A percentile compares a stretch with the other conserved stretches of the same genome.
phyloP scores from a whole-genome alignment of 345 rosid genomes.

The Anacardium occidentale region DNA sequence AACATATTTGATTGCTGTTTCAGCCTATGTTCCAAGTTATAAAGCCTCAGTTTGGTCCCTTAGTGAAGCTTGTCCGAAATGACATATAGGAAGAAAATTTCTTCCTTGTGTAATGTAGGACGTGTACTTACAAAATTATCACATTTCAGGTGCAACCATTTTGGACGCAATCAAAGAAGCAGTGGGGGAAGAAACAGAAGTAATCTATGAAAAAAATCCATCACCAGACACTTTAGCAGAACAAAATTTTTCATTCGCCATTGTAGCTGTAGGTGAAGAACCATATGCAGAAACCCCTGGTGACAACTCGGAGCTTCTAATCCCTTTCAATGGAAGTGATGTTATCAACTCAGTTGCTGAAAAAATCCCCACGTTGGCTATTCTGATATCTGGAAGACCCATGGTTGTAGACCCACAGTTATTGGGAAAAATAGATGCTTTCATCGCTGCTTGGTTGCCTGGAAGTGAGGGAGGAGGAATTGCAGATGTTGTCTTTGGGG shows the following conservation, averaged over 20 bases:
- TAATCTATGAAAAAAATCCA: constrained; percentile 56
- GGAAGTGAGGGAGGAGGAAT: constrained; percentile 79
- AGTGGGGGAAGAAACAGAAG: constrained; percentile 65
- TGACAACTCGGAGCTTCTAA: constrained; percentile 52
- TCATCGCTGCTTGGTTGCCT: constrained; percentile 92
- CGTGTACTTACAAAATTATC: constrained; percentile 5
- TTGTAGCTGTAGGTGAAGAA: constrained; percentile 75
- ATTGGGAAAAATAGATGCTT: constrained; percentile 56
- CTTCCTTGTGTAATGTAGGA: not conserved
- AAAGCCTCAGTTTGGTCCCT: not conserved
- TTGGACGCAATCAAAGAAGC: constrained; percentile 63
- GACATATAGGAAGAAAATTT: not conserved
- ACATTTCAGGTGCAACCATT: constrained; percentile 64
- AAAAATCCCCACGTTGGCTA: constrained; percentile 55
- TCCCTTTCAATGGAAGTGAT: constrained; percentile 61
- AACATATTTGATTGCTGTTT: not conserved
- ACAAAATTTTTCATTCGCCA: constrained; percentile 53
- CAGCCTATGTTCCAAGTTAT: not conserved
- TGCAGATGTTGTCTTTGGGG: constrained; percentile 66
- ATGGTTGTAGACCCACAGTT: constrained; percentile 54
- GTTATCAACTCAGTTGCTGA: constrained; percentile 51
- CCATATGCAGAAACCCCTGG: constrained; percentile 76
- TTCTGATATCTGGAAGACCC: constrained; percentile 79
- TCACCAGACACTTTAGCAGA: constrained; percentile 50
- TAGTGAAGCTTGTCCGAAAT: not conserved